Evolutionary conservation across 495 filamentous ascomycete species (phyloP).

Genomic region (Sporormia fimetaria): DNA sequence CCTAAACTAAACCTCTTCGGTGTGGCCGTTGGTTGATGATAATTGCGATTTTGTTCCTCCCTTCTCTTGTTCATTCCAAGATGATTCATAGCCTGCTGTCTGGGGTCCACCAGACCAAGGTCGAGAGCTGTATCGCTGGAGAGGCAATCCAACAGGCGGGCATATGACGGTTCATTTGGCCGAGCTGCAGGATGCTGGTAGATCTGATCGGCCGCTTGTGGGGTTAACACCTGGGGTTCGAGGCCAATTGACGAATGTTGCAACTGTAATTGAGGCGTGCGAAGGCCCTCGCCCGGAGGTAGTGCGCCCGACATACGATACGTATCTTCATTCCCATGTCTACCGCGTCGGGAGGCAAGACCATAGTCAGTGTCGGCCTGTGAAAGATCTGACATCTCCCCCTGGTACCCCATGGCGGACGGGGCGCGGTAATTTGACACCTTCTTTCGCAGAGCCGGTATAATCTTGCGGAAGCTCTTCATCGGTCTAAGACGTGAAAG

Average conservation of each 20-base stretch:
- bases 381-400: constrained; percentile 1
- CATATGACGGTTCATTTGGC: constrained; percentile 10
- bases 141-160: constrained; percentile 15
- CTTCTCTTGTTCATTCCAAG: too few species aligned
- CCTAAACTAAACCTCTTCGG: constrained; percentile 1
- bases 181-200: background rate
- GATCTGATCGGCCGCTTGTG: too few species aligned
- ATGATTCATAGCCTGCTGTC: background rate
- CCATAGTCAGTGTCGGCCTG: constrained; percentile 1
- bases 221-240: too few species aligned
- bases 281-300: too few species aligned
- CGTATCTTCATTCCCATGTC: too few species aligned
- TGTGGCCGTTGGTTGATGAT: background rate
- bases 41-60: background rate
- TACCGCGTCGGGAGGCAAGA: too few species aligned
- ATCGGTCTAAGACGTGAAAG: constrained; percentile 5
- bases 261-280: too few species aligned
- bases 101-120: constrained; percentile 7
- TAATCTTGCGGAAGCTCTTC: background rate
- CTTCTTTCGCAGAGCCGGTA: constrained; percentile 10
- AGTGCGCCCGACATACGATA: too few species aligned
- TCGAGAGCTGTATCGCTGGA: constrained; percentile 2
- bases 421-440: background rate
- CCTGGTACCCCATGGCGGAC: too few species aligned
- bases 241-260: too few species aligned